Evolutionary conservation across 1,284 basidiomycete genomes (phyloP).

Genomic region (Ustanciosporium gigantosporum): DNA sequence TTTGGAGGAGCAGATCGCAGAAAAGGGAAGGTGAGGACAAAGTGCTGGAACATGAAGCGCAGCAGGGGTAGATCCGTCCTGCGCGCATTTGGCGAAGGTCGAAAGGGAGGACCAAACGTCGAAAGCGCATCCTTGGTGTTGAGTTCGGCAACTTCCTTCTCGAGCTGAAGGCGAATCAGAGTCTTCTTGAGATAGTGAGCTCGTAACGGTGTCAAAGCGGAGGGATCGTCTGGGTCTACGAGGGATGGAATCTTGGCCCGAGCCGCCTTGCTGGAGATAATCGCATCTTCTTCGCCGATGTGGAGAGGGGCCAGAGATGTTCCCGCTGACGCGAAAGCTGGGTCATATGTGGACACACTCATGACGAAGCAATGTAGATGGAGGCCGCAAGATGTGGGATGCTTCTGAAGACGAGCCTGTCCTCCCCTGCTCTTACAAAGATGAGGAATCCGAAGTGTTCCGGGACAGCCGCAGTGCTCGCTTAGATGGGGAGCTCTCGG

Average conservation of each 20-base stretch:
- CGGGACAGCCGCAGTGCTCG: no score
- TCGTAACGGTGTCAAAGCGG: slow-evolving; percentile 75
- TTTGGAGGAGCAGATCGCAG: slow-evolving; percentile 55
- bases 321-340: slow-evolving; percentile 38
- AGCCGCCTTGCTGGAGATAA: slow-evolving; percentile 22
- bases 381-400: no score
- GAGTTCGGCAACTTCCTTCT: slow-evolving; percentile 62
- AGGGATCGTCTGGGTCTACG: slow-evolving; percentile 18
- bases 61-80: slow-evolving; percentile 49
- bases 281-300: slow-evolving; percentile 4
- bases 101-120: slow-evolving; percentile 59
- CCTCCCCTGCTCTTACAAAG: no score
- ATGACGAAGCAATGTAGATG: no score
- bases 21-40: slow-evolving; percentile 59
- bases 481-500: no score
- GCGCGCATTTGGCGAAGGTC: slow-evolving; percentile 30
- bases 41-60: slow-evolving; percentile 58
- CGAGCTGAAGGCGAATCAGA: slow-evolving; percentile 82
- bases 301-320: slow-evolving; percentile 24
- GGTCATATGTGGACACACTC: slow-evolving; percentile 12
- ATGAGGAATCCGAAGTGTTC: no score
- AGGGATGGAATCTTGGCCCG: slow-evolving; percentile 27
- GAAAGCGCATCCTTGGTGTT: slow-evolving; percentile 53
- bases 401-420: no score
- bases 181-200: slow-evolving; percentile 95